Conservation (phyloP, 108 stramenopile species). For the Fragilaria crotonensis region DNA sequence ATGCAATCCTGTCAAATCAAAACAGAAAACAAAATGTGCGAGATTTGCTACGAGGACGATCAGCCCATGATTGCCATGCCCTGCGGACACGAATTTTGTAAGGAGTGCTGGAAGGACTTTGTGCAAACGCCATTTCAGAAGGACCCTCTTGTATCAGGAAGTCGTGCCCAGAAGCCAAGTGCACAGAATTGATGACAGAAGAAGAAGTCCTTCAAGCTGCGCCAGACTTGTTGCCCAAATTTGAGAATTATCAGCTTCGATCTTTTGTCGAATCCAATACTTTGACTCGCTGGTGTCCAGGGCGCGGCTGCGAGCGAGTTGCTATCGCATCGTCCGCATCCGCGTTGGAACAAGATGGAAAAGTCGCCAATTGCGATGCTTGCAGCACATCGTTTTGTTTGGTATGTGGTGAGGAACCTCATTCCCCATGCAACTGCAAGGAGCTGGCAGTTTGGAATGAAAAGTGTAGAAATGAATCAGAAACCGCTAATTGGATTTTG, state of each 20-base stretch:
- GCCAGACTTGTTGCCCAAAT: conserved; percentile 52
- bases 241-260: conserved; percentile 73
- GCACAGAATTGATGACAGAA: conserved; percentile 82
- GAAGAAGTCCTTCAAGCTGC: conserved; percentile 54
- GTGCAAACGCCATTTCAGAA: conserved; percentile 71
- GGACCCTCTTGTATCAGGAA: conserved; percentile 77
- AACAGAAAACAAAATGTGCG: background rate
- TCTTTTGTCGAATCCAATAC: conserved; percentile 91
- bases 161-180: conserved; percentile 87
- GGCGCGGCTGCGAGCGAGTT: conserved; percentile 86
- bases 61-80: conserved; percentile 75
- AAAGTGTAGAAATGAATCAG: conserved; percentile 92
- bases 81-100: conserved; percentile 94
- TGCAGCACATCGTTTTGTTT: conserved; percentile 84
- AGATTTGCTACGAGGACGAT: conserved; percentile 80
- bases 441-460: conserved; percentile 84
- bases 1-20: conserved; percentile 8
- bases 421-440: conserved; percentile 79
- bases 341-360: conserved; percentile 52
- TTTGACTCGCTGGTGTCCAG: conserved; percentile 96
- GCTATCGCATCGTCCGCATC: conserved; percentile 61
- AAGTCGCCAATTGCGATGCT: conserved; percentile 49
- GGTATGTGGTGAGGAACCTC: conserved; percentile 92
- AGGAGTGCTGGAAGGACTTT: conserved; percentile 89
- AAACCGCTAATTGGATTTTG: conserved; percentile 98